Conservation (phyloP, 176 grass and related monocot species). For the Bothriochloa decipiens region DNA sequence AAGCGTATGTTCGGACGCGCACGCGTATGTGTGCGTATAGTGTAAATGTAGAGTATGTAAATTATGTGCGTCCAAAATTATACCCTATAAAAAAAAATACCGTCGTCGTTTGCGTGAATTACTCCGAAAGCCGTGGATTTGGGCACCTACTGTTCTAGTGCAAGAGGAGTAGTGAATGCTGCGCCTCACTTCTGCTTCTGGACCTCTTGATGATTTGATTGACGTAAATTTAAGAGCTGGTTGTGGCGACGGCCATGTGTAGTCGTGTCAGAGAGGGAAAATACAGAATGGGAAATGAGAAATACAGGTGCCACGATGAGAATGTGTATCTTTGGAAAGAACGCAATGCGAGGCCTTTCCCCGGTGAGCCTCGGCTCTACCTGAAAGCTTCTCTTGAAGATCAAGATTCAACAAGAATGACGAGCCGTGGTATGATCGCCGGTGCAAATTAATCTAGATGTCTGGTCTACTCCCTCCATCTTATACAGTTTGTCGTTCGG, state of each 20-base stretch:
- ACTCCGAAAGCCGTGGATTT: constrained; percentile 15
- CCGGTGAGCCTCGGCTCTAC: too few relatives aligned
- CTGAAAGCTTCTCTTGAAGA: too few relatives aligned
- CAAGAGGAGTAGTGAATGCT: constrained; percentile 38
- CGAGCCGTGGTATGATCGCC: too few relatives aligned
- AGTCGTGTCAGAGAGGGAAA: constrained; percentile 27
- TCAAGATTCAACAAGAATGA: too few relatives aligned
- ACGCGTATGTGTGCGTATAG: too few relatives aligned
- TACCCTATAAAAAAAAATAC: too few relatives aligned
- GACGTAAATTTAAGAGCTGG: constrained; percentile 37
- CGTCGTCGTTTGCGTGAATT: constrained; percentile 36
- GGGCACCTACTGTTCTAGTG: constrained; percentile 21
- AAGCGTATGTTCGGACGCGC: too few relatives aligned
- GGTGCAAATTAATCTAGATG: too few relatives aligned
- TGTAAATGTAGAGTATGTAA: too few relatives aligned
- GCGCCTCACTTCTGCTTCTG: constrained; percentile 7
- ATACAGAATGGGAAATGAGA: background rate
- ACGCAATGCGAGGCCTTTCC: background rate
- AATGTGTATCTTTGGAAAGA: background rate
- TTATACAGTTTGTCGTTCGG: too few relatives aligned
- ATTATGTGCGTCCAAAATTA: too few relatives aligned
- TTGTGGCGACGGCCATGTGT: background rate
- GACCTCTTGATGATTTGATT: constrained; percentile 14
- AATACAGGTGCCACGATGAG: background rate
- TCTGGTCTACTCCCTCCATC: too few relatives aligned